Evolutionary conservation across 192 early-diverging fungal species (phyloP).

Genomic region (Chytriomyces sp.): DNA sequence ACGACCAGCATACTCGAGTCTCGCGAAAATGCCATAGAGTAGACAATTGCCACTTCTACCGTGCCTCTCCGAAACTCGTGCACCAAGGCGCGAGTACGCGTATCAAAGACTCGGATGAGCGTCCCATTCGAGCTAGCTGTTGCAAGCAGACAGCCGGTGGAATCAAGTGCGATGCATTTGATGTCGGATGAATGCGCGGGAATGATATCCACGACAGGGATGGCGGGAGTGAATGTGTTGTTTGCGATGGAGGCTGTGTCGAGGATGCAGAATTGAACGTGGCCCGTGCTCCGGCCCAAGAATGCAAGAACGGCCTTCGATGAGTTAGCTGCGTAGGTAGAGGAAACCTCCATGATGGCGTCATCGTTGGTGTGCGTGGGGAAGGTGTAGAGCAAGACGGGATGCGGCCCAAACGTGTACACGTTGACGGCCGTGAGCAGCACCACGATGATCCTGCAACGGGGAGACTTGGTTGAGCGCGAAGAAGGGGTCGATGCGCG

Average conservation of each 20-base stretch:
- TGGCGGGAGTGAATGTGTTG: constrained; percentile 27
- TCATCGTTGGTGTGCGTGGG: constrained; percentile 85
- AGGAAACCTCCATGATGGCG: constrained; percentile 73
- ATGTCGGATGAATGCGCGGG: constrained; percentile 79
- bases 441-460: constrained; percentile 70
- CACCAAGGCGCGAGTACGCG: constrained; percentile 67
- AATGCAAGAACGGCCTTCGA: constrained; percentile 63
- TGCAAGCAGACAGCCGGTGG: constrained; percentile 77
- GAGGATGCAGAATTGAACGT: constrained; percentile 83
- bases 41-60: constrained; percentile 81
- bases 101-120: constrained; percentile 86
- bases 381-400: constrained; percentile 75
- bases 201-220: constrained; percentile 72
- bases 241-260: constrained; percentile 12
- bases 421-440: constrained; percentile 79
- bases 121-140: constrained; percentile 90
- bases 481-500: no score
- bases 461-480: not conserved
- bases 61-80: constrained; percentile 87
- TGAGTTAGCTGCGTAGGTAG: constrained; percentile 10
- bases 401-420: constrained; percentile 72
- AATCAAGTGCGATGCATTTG: constrained; percentile 76
- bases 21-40: constrained; percentile 83
- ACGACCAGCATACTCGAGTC: constrained; percentile 79
- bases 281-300: constrained; percentile 78